These are phyloP conservation scores for Hypsizygus marmoreus DNA, from an alignment of 768 basidiomycete species.

Conservation along the genomic window DNA sequence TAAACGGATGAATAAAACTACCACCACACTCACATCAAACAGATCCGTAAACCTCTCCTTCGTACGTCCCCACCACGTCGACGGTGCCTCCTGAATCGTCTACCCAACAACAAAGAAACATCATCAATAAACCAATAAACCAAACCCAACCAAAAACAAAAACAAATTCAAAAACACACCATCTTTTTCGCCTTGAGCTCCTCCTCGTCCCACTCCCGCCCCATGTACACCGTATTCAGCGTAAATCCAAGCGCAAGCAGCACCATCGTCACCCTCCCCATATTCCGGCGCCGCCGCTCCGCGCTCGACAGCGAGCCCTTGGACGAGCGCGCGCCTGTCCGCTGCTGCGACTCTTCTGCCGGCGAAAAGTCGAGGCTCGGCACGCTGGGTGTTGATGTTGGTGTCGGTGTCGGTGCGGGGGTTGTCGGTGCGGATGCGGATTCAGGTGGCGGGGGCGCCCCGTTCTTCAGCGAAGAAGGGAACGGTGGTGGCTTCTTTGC, in stretches of 20 bases:
- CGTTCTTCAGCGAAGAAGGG: background rate
- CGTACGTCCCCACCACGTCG: constrained; percentile 66
- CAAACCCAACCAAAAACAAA: constrained; percentile 4
- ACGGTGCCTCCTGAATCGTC: constrained; percentile 61
- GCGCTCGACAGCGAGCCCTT: constrained; percentile 78
- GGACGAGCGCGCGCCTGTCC: constrained; percentile 78
- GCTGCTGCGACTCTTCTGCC: constrained; percentile 43
- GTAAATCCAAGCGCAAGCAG: constrained; percentile 58
- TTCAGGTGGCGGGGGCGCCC: background rate
- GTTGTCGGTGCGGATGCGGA: background rate
- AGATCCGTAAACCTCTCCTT: constrained; percentile 60
- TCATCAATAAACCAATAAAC: background rate
- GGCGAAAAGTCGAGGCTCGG: constrained; percentile 72
- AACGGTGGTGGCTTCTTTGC: constrained; percentile 9
- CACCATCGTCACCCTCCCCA: constrained; percentile 56
- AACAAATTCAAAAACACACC: constrained; percentile 51
- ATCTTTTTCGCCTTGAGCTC: constrained; percentile 66
- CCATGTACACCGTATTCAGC: constrained; percentile 63
- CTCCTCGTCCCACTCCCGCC: constrained; percentile 76
- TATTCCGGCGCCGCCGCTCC: constrained; percentile 65
- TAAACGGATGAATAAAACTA: background rate
- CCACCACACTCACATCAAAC: constrained; percentile 60
- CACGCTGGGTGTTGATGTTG: constrained; percentile 26
- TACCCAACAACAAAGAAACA: constrained; percentile 23
- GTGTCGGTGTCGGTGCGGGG: constrained; percentile 1